Percentiles rank a stretch among this genome's conserved stretches.
Evolutionary conservation across 192 early-diverging fungal genomes (phyloP).

Genomic region (Endogone sp.): DNA sequence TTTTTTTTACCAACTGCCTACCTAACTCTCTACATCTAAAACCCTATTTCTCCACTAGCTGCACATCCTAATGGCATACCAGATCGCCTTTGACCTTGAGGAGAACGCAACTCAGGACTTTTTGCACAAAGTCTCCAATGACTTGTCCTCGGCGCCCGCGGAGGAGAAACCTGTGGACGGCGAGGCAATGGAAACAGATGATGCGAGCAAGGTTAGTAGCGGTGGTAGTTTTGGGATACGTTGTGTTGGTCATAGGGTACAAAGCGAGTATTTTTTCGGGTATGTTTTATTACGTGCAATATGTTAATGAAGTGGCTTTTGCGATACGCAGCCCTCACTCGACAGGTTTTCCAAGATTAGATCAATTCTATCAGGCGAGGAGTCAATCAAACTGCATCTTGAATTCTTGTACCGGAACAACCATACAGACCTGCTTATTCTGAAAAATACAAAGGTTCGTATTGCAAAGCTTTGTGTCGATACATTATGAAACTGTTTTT

Average conservation of each 20-base stretch:
- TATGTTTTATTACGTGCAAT: too few species aligned
- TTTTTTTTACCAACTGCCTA: too few species aligned
- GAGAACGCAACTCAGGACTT: slow-evolving; percentile 98
- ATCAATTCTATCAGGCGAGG: slow-evolving; percentile 84
- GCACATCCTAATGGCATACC: slow-evolving; percentile 83
- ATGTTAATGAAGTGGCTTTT: slow-evolving; percentile 2
- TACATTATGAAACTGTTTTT: not conserved
- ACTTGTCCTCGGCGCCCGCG: slow-evolving; percentile 44
- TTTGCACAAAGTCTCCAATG: slow-evolving; percentile 68
- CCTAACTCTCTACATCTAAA: too few species aligned
- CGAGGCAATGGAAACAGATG: slow-evolving; percentile 52
- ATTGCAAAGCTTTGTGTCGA: not conserved
- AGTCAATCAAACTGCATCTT: slow-evolving; percentile 87
- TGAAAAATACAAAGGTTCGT: slow-evolving; percentile 83
- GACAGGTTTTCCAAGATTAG: slow-evolving; percentile 56
- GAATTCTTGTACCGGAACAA: slow-evolving; percentile 97
- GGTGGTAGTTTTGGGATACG: too few species aligned
- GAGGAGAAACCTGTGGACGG: slow-evolving; percentile 15
- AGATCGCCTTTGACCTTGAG: slow-evolving; percentile 97
- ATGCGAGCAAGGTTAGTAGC: slow-evolving; percentile 24
- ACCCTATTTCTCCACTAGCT: slow-evolving; percentile 18
- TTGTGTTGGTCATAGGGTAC: too few species aligned
- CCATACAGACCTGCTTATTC: slow-evolving; percentile 91
- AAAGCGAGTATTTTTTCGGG: too few species aligned
- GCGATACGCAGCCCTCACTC: slow-evolving; percentile 3